Base-by-base conservation (phyloP, 441 rosid genomes). In the Eutrema salsugineum region DNA sequence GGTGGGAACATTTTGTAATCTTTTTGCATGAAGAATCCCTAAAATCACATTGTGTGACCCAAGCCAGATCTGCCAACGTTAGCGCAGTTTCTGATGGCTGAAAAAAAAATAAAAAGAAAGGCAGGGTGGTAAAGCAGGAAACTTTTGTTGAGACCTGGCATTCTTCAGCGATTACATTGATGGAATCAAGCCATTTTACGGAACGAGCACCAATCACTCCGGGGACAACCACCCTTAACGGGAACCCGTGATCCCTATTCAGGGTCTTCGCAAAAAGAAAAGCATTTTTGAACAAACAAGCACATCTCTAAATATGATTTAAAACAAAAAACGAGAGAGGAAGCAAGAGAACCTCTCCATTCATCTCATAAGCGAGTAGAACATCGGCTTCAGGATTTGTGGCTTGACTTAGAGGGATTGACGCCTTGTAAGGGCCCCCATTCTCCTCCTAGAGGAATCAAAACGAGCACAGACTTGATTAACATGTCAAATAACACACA, bases 1-100 rank as follows among this genome's bases (percentile, higher is more conserved):
- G 99, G 99, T 17, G 98, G 96, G 81, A 95, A 96, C 97, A 91
- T 93, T 74, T 93, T 96, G 87, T 93, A 96, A 80, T 93, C 97
- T 80, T 83, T 93, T 83, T 91, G 98, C 99, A 96, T 90, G 83
- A 91, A 96, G 84, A 96, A 93, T 12, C 99, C 98, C 99, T 96
- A 76, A 16, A 16, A 74, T n/a, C 50, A 76, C 56, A 70, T 74
- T 58, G 17, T 50, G 20, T 61, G n/a, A n/a, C n/a, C 6, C 64
- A 61, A 67, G 57, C 30, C 24, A n/a, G n/a, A n/a, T 59, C 11
- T 61, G 9, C 43, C 28, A 58, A 39, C 11, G 66, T 76, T 49
- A 57, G 44, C 42, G 30, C 27, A 32, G 75, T 76, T 70, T 57
- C n/a, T 56, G 49, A 40, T 24, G 12, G 56, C 35, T 57, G 8